Base-by-base conservation (phyloP, 2,329 filamentous ascomycete species). In the Aspergillus ruber region DNA sequence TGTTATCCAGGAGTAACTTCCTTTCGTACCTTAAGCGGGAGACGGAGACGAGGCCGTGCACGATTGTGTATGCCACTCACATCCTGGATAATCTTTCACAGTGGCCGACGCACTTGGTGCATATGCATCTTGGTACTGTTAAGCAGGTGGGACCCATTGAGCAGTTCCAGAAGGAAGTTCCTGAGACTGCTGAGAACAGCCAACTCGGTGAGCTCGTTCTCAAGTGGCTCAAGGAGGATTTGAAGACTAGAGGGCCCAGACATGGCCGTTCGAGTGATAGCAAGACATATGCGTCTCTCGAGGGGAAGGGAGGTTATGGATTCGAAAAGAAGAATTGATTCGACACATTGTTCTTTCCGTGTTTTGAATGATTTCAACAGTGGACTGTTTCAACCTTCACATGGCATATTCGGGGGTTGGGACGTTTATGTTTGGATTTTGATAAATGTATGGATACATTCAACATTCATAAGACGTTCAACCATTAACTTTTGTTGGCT, bases 1-100 rank as follows among this genome's bases (percentile, higher is more conserved):
- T 98, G 49, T 78, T 96, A 50, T 87, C 82, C 47, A 81, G 93
- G 13, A 84, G 83, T 59, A 85, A 90, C 64, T 98, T 98, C 67
- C 76, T 98, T 27, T 77, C 72, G 39, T 98, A 91, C 75, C 71
- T 98, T 62, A 90, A 90, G 70, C 76, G 77, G 50, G 93, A 98
- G 80, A 96, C 91, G 0, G 86, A 91, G 71, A 74, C 65, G 6
- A 77, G 91, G 45, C 77, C 82, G 35, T 96, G 90, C 65, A 96
- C 93, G 4, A 88, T 98, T 59, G 90, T 98, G 25, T 98, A 98
- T 66, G 93, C 93, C 6, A 98, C 93, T 12, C 93, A 98, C 69
- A 96, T 98, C 54, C 73, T 98, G 57, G 93, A 98, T 65, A 96
- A 97, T 66, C 74, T 98, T 44, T 90, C 90, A 0, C 84, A 85